Base-by-base conservation (phyloP, 306 rosid species). In the Trichosanthes truncata region DNA sequence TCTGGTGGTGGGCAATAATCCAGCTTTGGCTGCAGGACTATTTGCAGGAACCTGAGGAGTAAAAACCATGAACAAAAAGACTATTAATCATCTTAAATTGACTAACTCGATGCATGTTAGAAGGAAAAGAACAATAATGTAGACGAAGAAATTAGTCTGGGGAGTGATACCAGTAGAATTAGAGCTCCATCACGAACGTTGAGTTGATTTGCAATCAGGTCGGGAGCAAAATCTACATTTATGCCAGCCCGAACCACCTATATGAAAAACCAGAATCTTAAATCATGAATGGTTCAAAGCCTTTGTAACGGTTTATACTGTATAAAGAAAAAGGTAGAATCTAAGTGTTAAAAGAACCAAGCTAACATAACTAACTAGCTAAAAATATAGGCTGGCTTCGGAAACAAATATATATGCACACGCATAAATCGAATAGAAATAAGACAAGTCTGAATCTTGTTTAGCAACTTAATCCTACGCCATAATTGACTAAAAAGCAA, bases 161-260 rank as follows among this genome's bases (percentile, higher is more conserved):
- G 29, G 81, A 66, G 62, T 29, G 74, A 29, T 84, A 90, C 98
- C 98, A 61, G 86, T 38, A 95, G 87, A 81, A 95, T 31, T 74
- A 95, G 97, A 72, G 98, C 98, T 79, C 98, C 98, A 60, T 90
- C 88, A 82, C 96, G 89, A 87, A 93, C 96, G 56, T 90, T 95
- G 63, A 95, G 97, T 86, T 91, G 97, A 86, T 82, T 92, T 62
- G 98, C 91, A 72, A 89, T 81, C 18, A 91, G 84, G 79, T 95
- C 98, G 2, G 97, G 92, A 53, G 98, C 98, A 76, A 95, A 85
- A 60, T 90, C 98, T 63, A 95, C 85, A 81, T 90, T 91, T 85
- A 93, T 83, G 72, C 97, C 96, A 81, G 91, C 97, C 86, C 94
- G 88, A 80, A 88, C 86, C 60, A 84, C 99, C 99, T 93, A 72